phyloP scores from a whole-genome alignment of 441 rosid genomes.

The Arabidopsis hybrid region DNA sequence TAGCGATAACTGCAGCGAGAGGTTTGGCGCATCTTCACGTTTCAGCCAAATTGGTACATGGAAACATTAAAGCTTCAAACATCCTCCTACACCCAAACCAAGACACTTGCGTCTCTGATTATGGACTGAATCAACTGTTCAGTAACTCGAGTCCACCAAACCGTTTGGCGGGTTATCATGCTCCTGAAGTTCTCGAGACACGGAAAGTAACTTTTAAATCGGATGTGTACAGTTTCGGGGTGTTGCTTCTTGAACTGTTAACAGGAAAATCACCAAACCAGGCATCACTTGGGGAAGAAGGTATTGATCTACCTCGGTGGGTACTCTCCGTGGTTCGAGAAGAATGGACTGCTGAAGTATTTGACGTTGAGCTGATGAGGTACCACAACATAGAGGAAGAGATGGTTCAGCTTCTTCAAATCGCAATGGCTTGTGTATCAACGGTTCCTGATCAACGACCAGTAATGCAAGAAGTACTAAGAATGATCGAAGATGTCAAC shows the following conservation, averaged over 20 bases:
- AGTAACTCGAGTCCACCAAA: slow-evolving; percentile 63
- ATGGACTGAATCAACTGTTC: slow-evolving; percentile 75
- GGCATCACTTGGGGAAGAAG: slow-evolving; percentile 90
- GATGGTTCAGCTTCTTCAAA: slow-evolving; percentile 95
- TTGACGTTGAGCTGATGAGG: slow-evolving; percentile 89
- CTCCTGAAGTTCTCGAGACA: slow-evolving; percentile 85
- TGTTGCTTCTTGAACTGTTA: slow-evolving; percentile 74
- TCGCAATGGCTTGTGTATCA: slow-evolving; percentile 90
- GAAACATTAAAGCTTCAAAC: slow-evolving; percentile 93
- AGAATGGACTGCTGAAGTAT: slow-evolving; percentile 99
- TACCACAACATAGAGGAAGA: slow-evolving; percentile 92
- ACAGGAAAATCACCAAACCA: slow-evolving; percentile 96
- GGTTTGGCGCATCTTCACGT: slow-evolving; percentile 81
- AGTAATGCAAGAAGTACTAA: slow-evolving; percentile 76
- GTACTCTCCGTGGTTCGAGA: slow-evolving; percentile 94
- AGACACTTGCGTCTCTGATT: slow-evolving; percentile 74
- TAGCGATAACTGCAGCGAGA: slow-evolving; percentile 75
- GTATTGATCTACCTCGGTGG: slow-evolving; percentile 94
- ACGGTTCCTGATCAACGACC: slow-evolving; percentile 91
- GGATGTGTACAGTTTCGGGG: slow-evolving; percentile 95
- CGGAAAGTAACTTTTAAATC: slow-evolving; percentile 79
- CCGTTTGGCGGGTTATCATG: slow-evolving; percentile 88
- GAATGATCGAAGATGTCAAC: slow-evolving; percentile 91
- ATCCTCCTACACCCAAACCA: slow-evolving; percentile 74
- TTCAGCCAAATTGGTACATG: slow-evolving; percentile 72